Evolutionary conservation across 805 yeast genomes (phyloP).

Genomic region (Candida sonorensis): DNA sequence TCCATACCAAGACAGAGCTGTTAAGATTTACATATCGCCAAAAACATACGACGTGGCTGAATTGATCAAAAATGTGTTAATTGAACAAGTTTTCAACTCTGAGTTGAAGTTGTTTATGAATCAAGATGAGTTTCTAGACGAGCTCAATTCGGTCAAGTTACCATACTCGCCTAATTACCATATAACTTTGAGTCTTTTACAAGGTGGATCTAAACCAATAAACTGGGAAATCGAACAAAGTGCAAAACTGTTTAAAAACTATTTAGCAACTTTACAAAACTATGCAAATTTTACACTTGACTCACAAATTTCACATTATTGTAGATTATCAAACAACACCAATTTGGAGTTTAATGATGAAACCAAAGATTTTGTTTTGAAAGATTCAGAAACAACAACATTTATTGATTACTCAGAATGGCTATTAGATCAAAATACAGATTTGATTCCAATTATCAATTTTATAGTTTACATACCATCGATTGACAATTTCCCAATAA

Average conservation of each 20-base stretch:
- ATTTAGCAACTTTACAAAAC: conserved; percentile 43
- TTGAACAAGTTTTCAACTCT: conserved; percentile 32
- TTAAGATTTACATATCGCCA: conserved; percentile 26
- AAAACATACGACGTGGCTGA: conserved; percentile 27
- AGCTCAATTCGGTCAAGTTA: too few species aligned
- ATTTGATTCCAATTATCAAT: conserved; percentile 61
- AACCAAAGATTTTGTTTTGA: conserved; percentile 28
- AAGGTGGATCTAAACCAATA: conserved; percentile 61
- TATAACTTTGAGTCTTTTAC: conserved; percentile 65
- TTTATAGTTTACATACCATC: conserved; percentile 64
- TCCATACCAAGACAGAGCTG: conserved; percentile 30
- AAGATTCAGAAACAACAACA: conserved; percentile 55
- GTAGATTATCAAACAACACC: conserved; percentile 29
- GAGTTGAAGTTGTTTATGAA: conserved; percentile 30
- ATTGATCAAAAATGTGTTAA: conserved; percentile 29
- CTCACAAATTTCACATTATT: conserved; percentile 70
- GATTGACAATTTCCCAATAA: conserved; percentile 38
- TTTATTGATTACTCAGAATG: conserved; percentile 82
- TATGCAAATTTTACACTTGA: conserved; percentile 70
- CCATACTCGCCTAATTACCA: conserved; percentile 64
- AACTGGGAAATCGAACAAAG: conserved; percentile 68
- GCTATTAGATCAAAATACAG: conserved; percentile 46
- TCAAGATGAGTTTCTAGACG: conserved; percentile 9
- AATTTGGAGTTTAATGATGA: conserved; percentile 21
- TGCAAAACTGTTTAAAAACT: conserved; percentile 45